Base-by-base conservation (phyloP, 2,329 filamentous ascomycete species). In the Rutstroemia sp. region DNA sequence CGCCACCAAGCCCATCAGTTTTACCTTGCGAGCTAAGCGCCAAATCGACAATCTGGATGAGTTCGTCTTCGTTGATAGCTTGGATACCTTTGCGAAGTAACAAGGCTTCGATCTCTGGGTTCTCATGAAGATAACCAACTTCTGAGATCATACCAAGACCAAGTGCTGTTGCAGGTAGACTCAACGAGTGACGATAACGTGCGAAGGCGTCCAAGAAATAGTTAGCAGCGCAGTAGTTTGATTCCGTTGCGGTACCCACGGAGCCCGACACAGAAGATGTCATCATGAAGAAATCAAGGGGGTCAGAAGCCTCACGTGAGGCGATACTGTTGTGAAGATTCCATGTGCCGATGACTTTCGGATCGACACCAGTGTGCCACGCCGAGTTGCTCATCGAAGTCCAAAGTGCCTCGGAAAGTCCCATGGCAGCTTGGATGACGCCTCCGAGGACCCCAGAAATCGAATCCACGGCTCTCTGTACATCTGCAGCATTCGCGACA, bases 211-310 rank as follows among this genome's bases (percentile, higher is more conserved):
- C 72, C 1, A 71, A 64, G 59, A 69, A 74, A 5, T 59, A 60
- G 54, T 73, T 74, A 4, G 66, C 67, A 0, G 71, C 66, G n/a
- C 65, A 67, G 48, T 75, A 75, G 42, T 71, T 72, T 38, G 56
- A 60, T 51, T 75, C 70, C 0, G 64, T 67, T 0, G 68, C 59
- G 0, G 57, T 64, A 0, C 70, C 72, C 0, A 71, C 56, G 5
- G 57, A 64, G 0, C 67, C 70, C 0, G 65, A 64, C 5, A 68
- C 56, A 34, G 58, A 69, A 48, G 51, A 68, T 59, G 49, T 65
- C 57, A 71, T 61, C 27, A 72, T 50, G 60, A 73, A 73, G 62
- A 73, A 72, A 62, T 73, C 71, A 2, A 73, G 58, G 4, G 63
- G n/a, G n/a, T 38, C 5, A 27, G 25, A 27, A 27, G 25, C 25